Percentiles rank a stretch among this genome's conserved stretches.
Evolutionary conservation across 371 early-diverging fungal genomes (phyloP).

Genomic region (Syncephalis plumigaleata): DNA sequence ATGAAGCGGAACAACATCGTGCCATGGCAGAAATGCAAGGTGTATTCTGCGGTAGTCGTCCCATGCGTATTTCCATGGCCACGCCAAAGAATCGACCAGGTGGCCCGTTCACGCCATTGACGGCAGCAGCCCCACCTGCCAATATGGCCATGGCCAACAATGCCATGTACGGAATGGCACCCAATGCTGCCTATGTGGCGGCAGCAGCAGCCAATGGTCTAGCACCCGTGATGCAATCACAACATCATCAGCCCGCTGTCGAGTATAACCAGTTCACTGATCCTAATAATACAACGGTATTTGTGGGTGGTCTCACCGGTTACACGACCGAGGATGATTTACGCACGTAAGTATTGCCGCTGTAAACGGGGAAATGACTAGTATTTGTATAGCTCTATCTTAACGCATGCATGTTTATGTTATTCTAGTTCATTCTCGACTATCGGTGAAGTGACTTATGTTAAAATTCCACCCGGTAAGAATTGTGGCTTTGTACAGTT

Average conservation of each 20-base stretch:
- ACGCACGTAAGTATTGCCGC: constrained; percentile 11
- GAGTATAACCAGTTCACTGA: constrained; percentile 18
- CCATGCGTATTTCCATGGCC: constrained; percentile 71
- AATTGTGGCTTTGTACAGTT: constrained; percentile 91
- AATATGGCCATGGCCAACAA: not conserved
- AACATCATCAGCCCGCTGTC: constrained; percentile 8
- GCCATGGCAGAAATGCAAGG: constrained; percentile 71
- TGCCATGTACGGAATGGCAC: constrained; percentile 8
- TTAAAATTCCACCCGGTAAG: constrained; percentile 84
- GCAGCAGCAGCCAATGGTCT: constrained; percentile 15
- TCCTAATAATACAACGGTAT: constrained; percentile 86
- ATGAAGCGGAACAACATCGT: constrained; percentile 50
- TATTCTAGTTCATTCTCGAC: constrained; percentile 40
- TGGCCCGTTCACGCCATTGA: too few relatives aligned
- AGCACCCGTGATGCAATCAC: constrained; percentile 14
- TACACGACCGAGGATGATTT: constrained; percentile 72
- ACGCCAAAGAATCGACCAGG: constrained; percentile 46
- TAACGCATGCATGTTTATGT: not conserved
- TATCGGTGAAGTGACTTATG: constrained; percentile 78
- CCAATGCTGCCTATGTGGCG: constrained; percentile 1
- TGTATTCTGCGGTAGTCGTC: constrained; percentile 43
- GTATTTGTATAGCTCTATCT: not conserved
- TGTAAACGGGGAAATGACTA: not conserved
- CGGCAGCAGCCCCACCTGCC: too few relatives aligned
- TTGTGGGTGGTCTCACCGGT: constrained; percentile 77